Base-by-base conservation (phyloP, 2,329 filamentous ascomycete genomes). In the Hypoxylon sp. region DNA sequence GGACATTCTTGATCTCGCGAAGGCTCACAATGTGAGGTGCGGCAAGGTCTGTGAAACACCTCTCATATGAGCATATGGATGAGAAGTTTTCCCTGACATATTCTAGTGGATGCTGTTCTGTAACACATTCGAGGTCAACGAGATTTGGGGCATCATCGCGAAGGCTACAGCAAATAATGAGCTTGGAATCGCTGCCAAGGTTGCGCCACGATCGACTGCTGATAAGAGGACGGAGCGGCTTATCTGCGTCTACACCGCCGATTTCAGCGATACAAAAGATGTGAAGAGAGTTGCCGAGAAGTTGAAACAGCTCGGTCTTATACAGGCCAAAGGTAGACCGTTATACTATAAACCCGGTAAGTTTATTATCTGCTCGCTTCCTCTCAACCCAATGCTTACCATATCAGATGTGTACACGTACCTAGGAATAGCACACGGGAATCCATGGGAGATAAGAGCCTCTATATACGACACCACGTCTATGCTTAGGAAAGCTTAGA, bases 341-440 rank as follows among this genome's bases (percentile, higher is more conserved):
- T 89, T 96, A 54, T 95, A 93, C 78, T 97, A 97, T 81, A 97
- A 97, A 76, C 87, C 87, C 73, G 90, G 91, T 86, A 77, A 83
- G 78, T 87, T 13, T 14, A 52, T 48, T 29, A 6, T 65, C 22
- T 22, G 39, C 19, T 48, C 48, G 2, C 22, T 8, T 10, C 5
- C 5, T 2, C 11, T 11, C 13, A 13, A n/a, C 10, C 52, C 13
- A 11, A 62, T 44, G 19, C 54, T 57, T 26, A 69, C 39, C 46
- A 6, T 29, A 33, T 57, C 59, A 89, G 91, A 93, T 82, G 89
- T 87, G 0, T 92, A 86, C 75, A 92, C 91, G 1, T 86, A 91
- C 76, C 80, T 93, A 29, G 87, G 88, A 3, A 87, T 93, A 62
- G 83, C 83, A 14, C 83, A 81, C 10, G 84, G 83, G 0, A 93